These are phyloP conservation scores for Mycena venus DNA, from an alignment of 768 basidiomycete genomes.

Conservation along the genomic window DNA sequence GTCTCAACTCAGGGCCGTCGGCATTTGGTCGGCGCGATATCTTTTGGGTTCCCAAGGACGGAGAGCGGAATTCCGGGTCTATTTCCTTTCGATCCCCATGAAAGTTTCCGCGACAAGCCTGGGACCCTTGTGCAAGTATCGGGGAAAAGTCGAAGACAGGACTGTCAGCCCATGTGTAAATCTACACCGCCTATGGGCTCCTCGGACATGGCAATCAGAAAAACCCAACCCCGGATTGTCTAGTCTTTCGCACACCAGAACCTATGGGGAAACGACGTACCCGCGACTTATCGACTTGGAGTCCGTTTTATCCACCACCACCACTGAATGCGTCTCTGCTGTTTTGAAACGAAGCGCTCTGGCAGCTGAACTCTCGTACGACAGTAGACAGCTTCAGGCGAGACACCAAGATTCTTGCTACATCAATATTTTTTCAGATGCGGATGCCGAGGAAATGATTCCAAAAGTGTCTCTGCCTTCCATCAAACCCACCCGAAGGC, in stretches of 20 bases:
- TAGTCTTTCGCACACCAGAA: background rate
- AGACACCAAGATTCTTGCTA: background rate
- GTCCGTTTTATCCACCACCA: background rate
- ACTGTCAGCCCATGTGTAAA: background rate
- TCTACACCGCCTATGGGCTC: conserved; percentile 7
- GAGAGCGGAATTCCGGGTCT: background rate
- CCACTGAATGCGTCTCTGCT: background rate
- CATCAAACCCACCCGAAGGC: background rate
- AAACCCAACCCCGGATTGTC: background rate
- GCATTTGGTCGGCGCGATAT: no score
- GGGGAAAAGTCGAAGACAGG: background rate
- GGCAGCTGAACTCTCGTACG: background rate
- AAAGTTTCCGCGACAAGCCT: background rate
- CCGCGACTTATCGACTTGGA: conserved; percentile 15
- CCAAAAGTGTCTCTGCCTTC: background rate
- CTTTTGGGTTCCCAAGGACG: no score
- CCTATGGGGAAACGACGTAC: background rate
- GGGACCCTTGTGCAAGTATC: background rate
- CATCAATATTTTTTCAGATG: background rate
- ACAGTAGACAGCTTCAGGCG: background rate
- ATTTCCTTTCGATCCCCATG: background rate
- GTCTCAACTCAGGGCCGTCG: no score
- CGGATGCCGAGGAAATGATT: conserved; percentile 9
- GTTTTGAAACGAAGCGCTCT: background rate
- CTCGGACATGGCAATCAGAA: conserved; percentile 21